Evolutionary conservation across 2,329 filamentous ascomycete genomes (phyloP), one percentile per base, ranked within the genome.

Genomic region (Penicillium paneum): DNA sequence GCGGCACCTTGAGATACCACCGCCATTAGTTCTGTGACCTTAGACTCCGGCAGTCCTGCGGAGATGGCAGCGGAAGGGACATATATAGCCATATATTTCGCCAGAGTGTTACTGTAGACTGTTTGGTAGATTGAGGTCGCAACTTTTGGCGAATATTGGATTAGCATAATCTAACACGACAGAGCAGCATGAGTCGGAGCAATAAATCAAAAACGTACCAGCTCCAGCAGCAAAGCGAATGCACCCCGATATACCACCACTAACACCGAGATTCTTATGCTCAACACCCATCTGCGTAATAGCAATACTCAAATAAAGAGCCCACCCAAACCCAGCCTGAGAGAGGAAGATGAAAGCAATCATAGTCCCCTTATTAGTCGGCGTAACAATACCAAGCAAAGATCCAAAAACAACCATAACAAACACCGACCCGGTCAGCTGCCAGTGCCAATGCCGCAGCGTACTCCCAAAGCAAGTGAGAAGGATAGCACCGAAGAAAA

Each of bases 281-380:
- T 77, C 72, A 3, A 78, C 77, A n/a, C 77, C 78, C 54, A 80
- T 74, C 61, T 80, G 78, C 6, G 75, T 77, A 56, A 78, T 75
- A 1, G 78, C 76, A 58, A 81, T 79, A 17, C 72, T 75, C 19
- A 79, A 64, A 51, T 79, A 79, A 52, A 78, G 70, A 3, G 73
- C 77, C 74, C 76, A 80, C 6, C 77, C 77, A 58, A 78, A 81
- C 5, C 73, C 77, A 12, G 70, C 67, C 60, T 77, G 69, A 5
- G 71, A 71, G 15, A 80, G 66, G 62, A 80, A 79, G 12, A 77
- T 68, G 49, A 80, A 78, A 0, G 76, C 78, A 44, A 79, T 76
- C 64, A 78, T 76, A 56, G 76, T 70, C 5, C 72, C 76, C 62
- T 78, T 77, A 35, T 76, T 71, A 26, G 71, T 57, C 0, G 78